phyloP scores from a whole-genome alignment of 176 grass and related monocot genomes.

The Raddia distichophylla region DNA sequence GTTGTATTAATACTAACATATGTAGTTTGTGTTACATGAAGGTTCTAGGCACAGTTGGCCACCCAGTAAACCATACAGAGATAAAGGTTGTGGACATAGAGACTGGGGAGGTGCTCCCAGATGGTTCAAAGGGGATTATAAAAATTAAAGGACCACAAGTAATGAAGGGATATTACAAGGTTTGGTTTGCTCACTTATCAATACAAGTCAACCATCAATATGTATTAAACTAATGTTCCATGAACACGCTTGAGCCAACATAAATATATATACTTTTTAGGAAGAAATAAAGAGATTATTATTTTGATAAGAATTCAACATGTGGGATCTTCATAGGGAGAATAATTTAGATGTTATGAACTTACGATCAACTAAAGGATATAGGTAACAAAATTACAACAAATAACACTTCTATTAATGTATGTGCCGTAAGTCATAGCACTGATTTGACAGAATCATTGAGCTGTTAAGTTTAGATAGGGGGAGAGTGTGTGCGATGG shows the following conservation, averaged over 20 bases:
- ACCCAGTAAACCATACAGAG: slow-evolving; percentile 79
- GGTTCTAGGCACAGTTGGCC: slow-evolving; percentile 93
- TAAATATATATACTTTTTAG: slow-evolving; percentile 16
- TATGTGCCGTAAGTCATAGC: slow-evolving; percentile 1
- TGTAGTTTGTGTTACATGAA: slow-evolving; percentile 45
- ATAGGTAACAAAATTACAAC: not conserved
- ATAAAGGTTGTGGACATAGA: slow-evolving; percentile 78
- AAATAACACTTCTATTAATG: not conserved
- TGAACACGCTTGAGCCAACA: not conserved
- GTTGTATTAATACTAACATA: slow-evolving; percentile 34
- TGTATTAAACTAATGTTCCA: slow-evolving; percentile 29
- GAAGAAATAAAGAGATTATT: slow-evolving; percentile 2
- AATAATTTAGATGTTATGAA: not conserved
- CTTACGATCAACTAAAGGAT: slow-evolving; percentile 23
- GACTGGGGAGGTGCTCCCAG: slow-evolving; percentile 60
- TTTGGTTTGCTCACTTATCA: slow-evolving; percentile 41
- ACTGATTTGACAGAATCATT: not conserved
- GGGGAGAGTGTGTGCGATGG: too few species aligned
- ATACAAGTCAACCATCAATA: slow-evolving; percentile 10
- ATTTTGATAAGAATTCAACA: slow-evolving; percentile 1
- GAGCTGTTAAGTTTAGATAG: not conserved
- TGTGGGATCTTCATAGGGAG: not conserved
- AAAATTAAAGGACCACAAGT: slow-evolving; percentile 89
- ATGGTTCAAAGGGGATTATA: slow-evolving; percentile 90
- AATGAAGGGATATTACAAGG: slow-evolving; percentile 99